Evolutionary conservation across 2,329 filamentous ascomycete species (phyloP), one percentile per base, ranked within the genome.

Genomic region (Trematosphaeria pertusa): DNA sequence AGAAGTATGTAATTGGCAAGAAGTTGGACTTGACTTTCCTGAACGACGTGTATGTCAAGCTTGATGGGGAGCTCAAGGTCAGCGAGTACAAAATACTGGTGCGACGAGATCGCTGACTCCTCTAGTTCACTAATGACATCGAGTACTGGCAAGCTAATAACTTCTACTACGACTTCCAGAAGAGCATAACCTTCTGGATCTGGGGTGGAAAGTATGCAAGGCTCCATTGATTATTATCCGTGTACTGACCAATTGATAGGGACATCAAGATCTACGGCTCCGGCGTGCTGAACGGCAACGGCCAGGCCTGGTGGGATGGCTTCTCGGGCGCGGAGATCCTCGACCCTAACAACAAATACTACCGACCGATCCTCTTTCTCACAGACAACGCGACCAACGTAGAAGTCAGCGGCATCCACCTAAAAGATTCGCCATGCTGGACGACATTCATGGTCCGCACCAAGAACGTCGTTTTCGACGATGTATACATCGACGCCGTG

Each of bases 401-500:
- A 2, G 75, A 75, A 3, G 75, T 86, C 4, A 76, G 80, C 26
- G 83, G 83, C 1, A 82, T 86, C 42, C 78, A 80, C 12, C 76
- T 85, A 56, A 78, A 83, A 48, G 81, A 84, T 62, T 84, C 81
- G 0, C 83, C 83, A 1, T 84, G 81, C 71, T 86, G 83, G 83
- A 84, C 79, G 2, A 86, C 83, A 59, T 86, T 85, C 55, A 72
- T 86, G 26, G 81, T 85, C 11, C 78, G 78, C 22, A 83, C 76
- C 55, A 74, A 82, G 61, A 79, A 82, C 49, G 69, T 84, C 38
- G 73, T 75, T 2, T 82, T 81, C 45, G 77, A 79, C 30, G 73
- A 83, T 46, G 74, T 85, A 5, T 74, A 78, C 17, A 80, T 82
- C 40, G 81, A 82, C 10, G 79, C 81, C 0, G 70, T 75, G 14